These are phyloP conservation scores for Alternaria consortialis DNA, from an alignment of 2,329 filamentous ascomycete species.

Conservation along the genomic window DNA sequence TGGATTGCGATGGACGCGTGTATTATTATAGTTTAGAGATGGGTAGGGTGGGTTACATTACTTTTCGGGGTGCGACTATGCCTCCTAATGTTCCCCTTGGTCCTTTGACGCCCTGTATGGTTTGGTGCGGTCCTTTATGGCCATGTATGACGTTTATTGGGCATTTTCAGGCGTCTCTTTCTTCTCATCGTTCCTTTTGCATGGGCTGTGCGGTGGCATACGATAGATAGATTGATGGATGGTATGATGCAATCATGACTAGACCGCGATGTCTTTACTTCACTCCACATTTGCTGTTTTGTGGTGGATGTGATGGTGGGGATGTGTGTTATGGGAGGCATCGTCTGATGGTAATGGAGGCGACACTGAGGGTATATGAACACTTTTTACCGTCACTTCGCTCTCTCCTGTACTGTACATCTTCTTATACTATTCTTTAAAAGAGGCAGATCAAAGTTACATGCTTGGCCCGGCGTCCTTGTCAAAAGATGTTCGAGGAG, in stretches of 20 bases:
- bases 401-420: no score
- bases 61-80: not conserved
- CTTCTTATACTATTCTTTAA: no score
- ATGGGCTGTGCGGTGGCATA: not conserved
- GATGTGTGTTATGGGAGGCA: not conserved
- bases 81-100: not conserved
- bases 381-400: no score
- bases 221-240: not conserved
- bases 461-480: no score
- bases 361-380: no score
- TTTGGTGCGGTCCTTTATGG: not conserved
- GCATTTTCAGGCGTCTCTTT: slow-evolving; percentile 15
- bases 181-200: not conserved
- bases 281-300: not conserved
- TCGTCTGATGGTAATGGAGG: no score
- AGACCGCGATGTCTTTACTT: not conserved
- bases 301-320: not conserved
- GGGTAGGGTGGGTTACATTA: not conserved
- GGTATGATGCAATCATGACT: not conserved
- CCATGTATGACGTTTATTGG: slow-evolving; percentile 6
- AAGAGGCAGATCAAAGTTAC: no score
- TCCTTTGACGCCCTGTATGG: not conserved
- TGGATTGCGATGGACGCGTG: not conserved
- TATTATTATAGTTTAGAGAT: slow-evolving; percentile 12
- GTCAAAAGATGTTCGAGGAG: no score